Evolutionary conservation across 164 flowering plant species (phyloP), one percentile per base, ranked within the genome.

Genomic region (Kalanchoe fedtschenkoi): DNA sequence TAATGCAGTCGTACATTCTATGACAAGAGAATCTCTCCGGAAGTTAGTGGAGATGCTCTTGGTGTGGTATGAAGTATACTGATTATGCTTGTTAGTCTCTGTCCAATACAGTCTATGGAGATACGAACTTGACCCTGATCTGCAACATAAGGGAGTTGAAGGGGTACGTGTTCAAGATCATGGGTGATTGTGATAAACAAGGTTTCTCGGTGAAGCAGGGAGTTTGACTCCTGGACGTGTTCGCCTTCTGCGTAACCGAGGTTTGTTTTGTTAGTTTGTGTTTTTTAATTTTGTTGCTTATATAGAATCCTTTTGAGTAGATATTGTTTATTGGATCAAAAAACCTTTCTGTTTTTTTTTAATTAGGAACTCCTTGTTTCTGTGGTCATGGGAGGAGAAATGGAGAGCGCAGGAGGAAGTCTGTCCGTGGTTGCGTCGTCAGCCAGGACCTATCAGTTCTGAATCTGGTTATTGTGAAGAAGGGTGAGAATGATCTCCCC

Each of bases 201-300:
- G 87, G 88, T 43, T 80, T 83, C 54, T 83, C 87, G 17, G 78
- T 83, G 87, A 83, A 83, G 74, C 84, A 83, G 73, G 84, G 84
- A 62, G 84, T 2, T 68, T 80, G 17, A 80, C 87, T 37, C 78
- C 84, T n/a, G 84, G 84, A 22, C 84, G 84, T 69, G 87, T 80
- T n/a, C 81, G 81, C 15, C 80, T 83, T 17, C 62, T 80, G 74
- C 76, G 80, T 60, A 78, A 78, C 70, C 62, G 87, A 74, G 87
- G 84, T 83, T 21, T 38, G 74, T 37, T 5, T 37, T 5, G 39
- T 37, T 37, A 1, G 39, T 37, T 2, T 37, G 13, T 37, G 39
- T 9, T 37, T 37, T 2, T 37, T 5, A 5, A 9, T 37, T 37
- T 37, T 37, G 39, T 5, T 6, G 39, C 2, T 15, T 37, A 37